Conservation (phyloP, 2,329 filamentous ascomycete genomes). For the Ophiostoma triangulosporum region DNA sequence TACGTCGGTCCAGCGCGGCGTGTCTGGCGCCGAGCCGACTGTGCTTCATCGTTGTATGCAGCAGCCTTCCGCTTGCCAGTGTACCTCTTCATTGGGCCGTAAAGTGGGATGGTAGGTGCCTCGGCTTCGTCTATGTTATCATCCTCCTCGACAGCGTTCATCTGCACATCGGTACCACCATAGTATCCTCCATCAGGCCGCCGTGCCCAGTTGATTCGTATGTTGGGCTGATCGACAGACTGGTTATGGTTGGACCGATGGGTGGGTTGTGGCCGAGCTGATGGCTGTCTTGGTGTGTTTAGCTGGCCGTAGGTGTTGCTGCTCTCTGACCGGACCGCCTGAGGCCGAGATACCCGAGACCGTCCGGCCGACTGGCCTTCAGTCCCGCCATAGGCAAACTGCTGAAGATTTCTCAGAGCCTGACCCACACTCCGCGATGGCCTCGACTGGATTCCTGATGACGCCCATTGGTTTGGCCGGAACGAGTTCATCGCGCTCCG, state of each 20-base stretch:
- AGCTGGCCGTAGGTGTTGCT: not conserved
- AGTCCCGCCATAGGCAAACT: not conserved
- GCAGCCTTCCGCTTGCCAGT: not conserved
- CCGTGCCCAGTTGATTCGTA: not conserved
- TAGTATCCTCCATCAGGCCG: not conserved
- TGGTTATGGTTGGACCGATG: not conserved
- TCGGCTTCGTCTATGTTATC: not conserved
- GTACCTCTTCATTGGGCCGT: not conserved
- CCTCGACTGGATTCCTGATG: not conserved
- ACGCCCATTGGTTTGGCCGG: conserved; percentile 5
- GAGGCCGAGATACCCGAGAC: not conserved
- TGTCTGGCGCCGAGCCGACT: not conserved
- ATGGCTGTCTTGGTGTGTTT: not conserved
- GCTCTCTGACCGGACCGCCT: not conserved
- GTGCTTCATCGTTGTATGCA: not conserved
- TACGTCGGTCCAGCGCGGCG: not conserved
- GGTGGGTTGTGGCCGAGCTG: not conserved
- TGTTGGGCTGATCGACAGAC: not conserved
- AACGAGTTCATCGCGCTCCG: not conserved
- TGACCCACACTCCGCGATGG: not conserved
- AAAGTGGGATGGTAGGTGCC: not conserved
- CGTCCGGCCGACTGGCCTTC: not conserved
- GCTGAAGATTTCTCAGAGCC: not conserved
- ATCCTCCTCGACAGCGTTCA: not conserved
- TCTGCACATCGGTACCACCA: not conserved